Evolutionary conservation across 2,329 filamentous ascomycete genomes (phyloP), one percentile per base, ranked within the genome.

Genomic region (Aspergillus oerlinghausenensis): DNA sequence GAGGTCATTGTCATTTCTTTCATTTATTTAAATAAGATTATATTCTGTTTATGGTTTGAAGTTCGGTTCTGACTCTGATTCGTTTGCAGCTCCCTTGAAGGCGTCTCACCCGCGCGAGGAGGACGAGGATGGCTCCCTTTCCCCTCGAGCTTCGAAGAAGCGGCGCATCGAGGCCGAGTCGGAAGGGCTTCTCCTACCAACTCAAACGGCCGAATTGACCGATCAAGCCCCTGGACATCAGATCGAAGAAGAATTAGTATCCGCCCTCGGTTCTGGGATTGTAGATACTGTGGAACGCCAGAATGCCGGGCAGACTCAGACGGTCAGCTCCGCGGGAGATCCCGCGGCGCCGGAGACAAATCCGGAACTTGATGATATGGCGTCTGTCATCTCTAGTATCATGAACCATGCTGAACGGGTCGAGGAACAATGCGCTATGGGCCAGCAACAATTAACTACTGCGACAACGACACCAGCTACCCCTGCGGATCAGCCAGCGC

Each of bases 401-500:
- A 75, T 77, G 64, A 71, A 76, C 57, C 75, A 77, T 57, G 70
- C 75, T 0, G 75, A 77, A 57, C 67, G 70, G 6, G 67, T 76
- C 25, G 75, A 77, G 57, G 69, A 74, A 52, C 74, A 75, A 29
- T 71, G 66, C 42, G 67, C 67, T 9, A 63, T 74, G 56, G 72
- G 69, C 23, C 69, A 69, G 49, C 70, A 74, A 60, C 69, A 72
- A 48, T 42, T 68, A 42, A 60, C 62, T n/a, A 25, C 43, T 23
- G 11, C 21, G 11, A 47, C 43, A 3, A 26, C 43, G 19, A 23
- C n/a, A 25, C 21, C 42, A 4, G 65, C 70, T 5, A 62, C 61
- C 10, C 53, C 32, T 17, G 32, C 63, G 19, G 70, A 67, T 10
- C 68, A 70, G 48, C 57, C 65, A 1, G 66, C 70, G 25, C 65